Percentiles rank a stretch among this genome's conserved stretches.
Conservation (phyloP, 1,139 yeast genomes). For the Saccharomyces pastorianus region DNA sequence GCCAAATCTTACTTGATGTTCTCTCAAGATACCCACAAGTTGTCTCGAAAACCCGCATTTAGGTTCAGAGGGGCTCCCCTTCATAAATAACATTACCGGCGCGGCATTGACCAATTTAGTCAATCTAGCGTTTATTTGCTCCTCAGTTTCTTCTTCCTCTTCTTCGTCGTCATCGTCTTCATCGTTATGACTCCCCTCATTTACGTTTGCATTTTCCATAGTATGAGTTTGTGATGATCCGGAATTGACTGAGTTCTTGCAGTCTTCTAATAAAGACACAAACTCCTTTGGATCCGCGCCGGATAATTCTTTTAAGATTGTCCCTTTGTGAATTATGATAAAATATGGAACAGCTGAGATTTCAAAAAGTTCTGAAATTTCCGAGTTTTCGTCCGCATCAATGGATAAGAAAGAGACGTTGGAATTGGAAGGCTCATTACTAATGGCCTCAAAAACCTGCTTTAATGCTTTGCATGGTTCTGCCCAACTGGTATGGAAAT, state of each 20-base stretch:
- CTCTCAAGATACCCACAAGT: conserved; percentile 88
- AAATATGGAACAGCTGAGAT: conserved; percentile 93
- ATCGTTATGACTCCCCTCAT: conserved; percentile 3
- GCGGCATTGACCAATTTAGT: conserved; percentile 85
- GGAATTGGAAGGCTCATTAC: conserved; percentile 33
- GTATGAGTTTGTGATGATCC: neutral
- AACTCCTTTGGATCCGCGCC: conserved; percentile 97
- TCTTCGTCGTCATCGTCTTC: conserved; percentile 23
- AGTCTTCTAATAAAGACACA: conserved; percentile 62
- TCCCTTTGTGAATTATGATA: conserved; percentile 72
- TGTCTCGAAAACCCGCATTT: conserved; percentile 97
- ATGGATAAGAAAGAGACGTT: conserved; percentile 56
- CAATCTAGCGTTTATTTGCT: conserved; percentile 71
- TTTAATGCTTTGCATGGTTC: conserved; percentile 67
- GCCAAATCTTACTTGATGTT: conserved; percentile 92
- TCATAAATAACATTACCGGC: conserved; percentile 96
- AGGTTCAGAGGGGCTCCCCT: conserved; percentile 96
- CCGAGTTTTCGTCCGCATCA: conserved; percentile 85
- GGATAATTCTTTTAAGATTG: conserved; percentile 80
- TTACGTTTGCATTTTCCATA: neutral
- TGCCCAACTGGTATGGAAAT: conserved; percentile 96
- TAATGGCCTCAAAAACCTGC: conserved; percentile 39
- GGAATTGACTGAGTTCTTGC: conserved; percentile 7
- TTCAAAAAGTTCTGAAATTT: conserved; percentile 84
- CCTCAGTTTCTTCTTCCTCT: conserved; percentile 67